A percentile compares a stretch with the other conserved stretches of the same genome.
These are phyloP conservation scores for Paramecium pentaurelia DNA, from an alignment of 73 alveolate species.

Conservation along the genomic window DNA sequence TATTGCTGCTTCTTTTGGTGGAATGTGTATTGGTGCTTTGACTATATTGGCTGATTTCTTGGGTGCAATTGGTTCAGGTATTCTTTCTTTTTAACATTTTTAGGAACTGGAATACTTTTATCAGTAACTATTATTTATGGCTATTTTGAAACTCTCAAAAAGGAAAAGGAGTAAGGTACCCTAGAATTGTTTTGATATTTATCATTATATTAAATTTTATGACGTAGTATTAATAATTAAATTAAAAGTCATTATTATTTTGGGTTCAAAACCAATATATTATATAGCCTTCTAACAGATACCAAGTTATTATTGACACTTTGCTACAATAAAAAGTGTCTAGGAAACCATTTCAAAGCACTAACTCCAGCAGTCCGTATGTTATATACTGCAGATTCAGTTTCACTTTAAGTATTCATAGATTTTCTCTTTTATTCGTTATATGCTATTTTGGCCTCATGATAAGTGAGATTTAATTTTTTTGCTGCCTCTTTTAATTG, in stretches of 20 bases:
- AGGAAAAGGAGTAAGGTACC: conserved; percentile 80
- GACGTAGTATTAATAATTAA: neutral
- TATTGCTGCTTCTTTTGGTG: conserved; percentile 99
- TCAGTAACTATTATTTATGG: conserved; percentile 98
- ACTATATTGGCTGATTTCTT: conserved; percentile 98
- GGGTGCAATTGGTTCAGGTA: conserved; percentile 99
- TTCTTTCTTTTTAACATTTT: neutral
- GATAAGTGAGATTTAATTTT: neutral
- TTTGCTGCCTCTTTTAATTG: neutral
- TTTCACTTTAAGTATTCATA: neutral
- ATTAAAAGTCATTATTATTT: neutral
- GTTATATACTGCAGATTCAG: neutral
- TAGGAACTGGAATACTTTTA: conserved; percentile 99
- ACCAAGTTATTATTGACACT: neutral
- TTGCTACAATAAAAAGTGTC: neutral
- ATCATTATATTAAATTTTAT: neutral
- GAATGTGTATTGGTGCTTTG: conserved; percentile 99
- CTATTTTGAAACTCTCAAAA: conserved; percentile 94
- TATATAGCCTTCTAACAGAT: neutral
- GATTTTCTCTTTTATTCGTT: neutral
- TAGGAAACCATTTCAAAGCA: neutral
- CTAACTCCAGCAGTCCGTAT: neutral
- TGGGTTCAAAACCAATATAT: neutral
- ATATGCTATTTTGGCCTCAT: conserved; percentile 1
- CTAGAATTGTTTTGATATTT: conserved; percentile 41